Evolutionary conservation across 768 basidiomycete species (phyloP).

Genomic region (Nidularia sp.): DNA sequence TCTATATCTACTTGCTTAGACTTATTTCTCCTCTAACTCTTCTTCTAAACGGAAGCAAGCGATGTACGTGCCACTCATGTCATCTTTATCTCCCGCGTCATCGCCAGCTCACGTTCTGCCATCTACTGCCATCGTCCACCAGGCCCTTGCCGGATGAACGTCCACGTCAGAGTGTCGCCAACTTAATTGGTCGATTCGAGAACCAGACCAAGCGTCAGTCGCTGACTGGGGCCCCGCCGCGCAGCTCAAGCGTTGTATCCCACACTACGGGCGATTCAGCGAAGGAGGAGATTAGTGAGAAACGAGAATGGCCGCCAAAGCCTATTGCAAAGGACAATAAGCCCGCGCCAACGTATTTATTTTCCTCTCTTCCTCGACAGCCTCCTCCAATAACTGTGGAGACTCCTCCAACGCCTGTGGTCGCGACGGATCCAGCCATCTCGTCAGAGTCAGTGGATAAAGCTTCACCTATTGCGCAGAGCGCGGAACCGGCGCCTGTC

Average conservation of each 20-base stretch:
- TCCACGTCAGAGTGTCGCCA: conserved; percentile 82
- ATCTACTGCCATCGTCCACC: conserved; percentile 8
- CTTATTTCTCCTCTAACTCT: conserved; percentile 4
- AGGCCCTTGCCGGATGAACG: conserved; percentile 89
- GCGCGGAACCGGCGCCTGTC: not conserved
- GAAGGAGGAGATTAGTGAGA: conserved; percentile 67
- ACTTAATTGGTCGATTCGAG: conserved; percentile 87
- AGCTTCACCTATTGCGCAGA: not conserved
- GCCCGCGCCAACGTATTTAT: conserved; percentile 30
- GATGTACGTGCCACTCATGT: conserved; percentile 25
- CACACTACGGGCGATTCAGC: conserved; percentile 60
- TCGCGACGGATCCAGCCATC: not conserved
- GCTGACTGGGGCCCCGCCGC: conserved; percentile 34
- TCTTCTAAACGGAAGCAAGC: conserved; percentile 2
- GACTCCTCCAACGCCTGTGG: not conserved
- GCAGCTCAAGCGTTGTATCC: conserved; percentile 66
- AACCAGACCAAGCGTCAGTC: conserved; percentile 70
- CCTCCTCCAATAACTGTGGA: not conserved
- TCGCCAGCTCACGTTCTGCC: conserved; percentile 10
- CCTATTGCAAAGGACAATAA: conserved; percentile 26
- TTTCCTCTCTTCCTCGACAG: conserved; percentile 20
- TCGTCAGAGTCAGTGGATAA: not conserved
- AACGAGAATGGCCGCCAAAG: conserved; percentile 76
- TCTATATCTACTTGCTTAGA: conserved; percentile 1
- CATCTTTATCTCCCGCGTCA: conserved; percentile 9